Evolutionary conservation across 129 eudicot species (phyloP), one percentile per base, ranked within the genome.

Genomic region (Ambrosia artemisiifolia): DNA sequence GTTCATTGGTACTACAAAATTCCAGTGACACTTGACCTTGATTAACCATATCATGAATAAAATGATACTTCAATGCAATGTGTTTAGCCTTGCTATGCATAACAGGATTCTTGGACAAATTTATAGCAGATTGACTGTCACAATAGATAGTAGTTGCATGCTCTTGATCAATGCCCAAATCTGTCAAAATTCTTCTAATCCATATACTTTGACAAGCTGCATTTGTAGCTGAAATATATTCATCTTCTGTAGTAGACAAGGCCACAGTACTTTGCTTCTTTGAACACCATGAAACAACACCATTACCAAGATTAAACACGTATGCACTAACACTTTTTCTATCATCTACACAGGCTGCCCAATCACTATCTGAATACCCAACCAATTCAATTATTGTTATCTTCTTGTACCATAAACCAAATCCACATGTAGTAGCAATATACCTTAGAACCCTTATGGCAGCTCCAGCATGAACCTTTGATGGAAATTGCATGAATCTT

Each of bases 301-400:
- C 71, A 2, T 19, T 33, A 16, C 44, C 12, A 14, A 48, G 1
- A 3, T 48, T 2, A 12, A 63, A 66, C 3, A 75, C 80, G 42
- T 65, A 63, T 0, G 67, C 74, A 0, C 34, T 51, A 2, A 73
- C 53, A 7, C 48, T 75, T 19, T 19, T 65, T 1, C 35, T 2
- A 11, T 63, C 78, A 1, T 74, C 71, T 7, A 20, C 6, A 62
- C 63, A 43, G 5, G 61, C 17, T 4, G 61, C 78, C 63, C n/a
- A 73, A 11, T 74, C 44, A 18, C 57, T 57, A 14, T 59, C 68
- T 0, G 44, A 40, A 28, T 38, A 71, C 0, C 19, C 57, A 6
- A 4, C 10, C 2, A 75, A 7, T 34, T 32, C 48, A 0, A 30
- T 20, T 3, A 2, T 10, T 17, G 11, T 49, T 6, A 0, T 18